Evolutionary conservation across 352 stramenopile genomes (phyloP).

Genomic region (Phytophthora colocasiae): DNA sequence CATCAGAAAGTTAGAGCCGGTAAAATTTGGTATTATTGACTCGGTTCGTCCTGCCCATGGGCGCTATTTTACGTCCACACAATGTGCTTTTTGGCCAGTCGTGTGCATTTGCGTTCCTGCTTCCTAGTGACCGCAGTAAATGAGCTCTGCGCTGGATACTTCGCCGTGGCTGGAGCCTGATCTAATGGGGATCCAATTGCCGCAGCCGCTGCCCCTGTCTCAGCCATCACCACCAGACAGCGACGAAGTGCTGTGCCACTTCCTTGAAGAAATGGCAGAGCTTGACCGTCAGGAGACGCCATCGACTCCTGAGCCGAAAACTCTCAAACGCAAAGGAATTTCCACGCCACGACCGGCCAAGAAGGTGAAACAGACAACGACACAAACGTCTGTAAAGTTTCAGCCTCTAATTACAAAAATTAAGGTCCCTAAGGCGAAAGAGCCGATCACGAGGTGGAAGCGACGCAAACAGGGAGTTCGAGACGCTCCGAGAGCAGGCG

Average conservation of each 20-base stretch:
- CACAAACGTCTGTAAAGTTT: not conserved
- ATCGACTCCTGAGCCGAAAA: slow-evolving; percentile 7
- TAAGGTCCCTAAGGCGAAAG: not conserved
- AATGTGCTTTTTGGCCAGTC: slow-evolving; percentile 26
- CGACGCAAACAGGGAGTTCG: slow-evolving; percentile 31
- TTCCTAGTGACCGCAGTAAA: not conserved
- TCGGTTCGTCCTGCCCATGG: too few species aligned
- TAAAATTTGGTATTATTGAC: too few species aligned
- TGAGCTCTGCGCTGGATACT: slow-evolving; percentile 2
- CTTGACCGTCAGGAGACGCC: slow-evolving; percentile 39
- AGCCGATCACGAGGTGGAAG: slow-evolving; percentile 17
- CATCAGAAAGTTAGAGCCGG: too few species aligned
- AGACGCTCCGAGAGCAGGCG: slow-evolving; percentile 24
- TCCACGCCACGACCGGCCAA: slow-evolving; percentile 8
- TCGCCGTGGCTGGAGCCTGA: not conserved
- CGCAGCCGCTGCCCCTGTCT: slow-evolving; percentile 20
- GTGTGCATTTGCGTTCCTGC: slow-evolving; percentile 18
- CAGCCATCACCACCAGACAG: slow-evolving; percentile 13
- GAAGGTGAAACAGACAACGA: slow-evolving; percentile 1
- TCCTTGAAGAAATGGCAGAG: slow-evolving; percentile 48
- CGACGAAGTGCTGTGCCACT: slow-evolving; percentile 29
- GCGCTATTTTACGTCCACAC: slow-evolving; percentile 7
- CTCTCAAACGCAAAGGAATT: not conserved
- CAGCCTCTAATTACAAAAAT: not conserved
- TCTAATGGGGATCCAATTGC: slow-evolving; percentile 8